phyloP scores from a whole-genome alignment of 2,329 filamentous ascomycete species.

The Colletotrichum orbiculare region DNA sequence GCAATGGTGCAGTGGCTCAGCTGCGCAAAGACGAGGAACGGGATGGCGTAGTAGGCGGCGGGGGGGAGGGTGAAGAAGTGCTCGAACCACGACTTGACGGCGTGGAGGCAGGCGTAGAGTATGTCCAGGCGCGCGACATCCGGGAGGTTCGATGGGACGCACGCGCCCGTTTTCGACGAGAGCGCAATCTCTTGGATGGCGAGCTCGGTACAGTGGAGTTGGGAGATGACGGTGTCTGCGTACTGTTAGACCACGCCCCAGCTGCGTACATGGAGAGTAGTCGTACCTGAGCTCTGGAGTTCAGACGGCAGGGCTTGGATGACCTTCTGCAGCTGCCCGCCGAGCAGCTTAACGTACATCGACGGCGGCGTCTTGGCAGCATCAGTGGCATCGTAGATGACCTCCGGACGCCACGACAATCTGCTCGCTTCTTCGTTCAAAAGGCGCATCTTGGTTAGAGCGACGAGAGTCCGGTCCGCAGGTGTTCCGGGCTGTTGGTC shows the following conservation, averaged over 20 bases:
- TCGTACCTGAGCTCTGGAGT: conserved; percentile 45
- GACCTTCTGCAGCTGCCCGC: conserved; percentile 41
- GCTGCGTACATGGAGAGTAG: not conserved
- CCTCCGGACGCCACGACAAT: conserved; percentile 40
- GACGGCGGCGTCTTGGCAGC: conserved; percentile 35
- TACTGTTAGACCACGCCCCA: not conserved
- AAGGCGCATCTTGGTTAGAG: conserved; percentile 50
- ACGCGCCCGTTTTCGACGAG: conserved; percentile 10
- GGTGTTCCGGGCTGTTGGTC: conserved; percentile 53
- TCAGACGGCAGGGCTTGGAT: conserved; percentile 40
- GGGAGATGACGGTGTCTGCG: conserved; percentile 48
- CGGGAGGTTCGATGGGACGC: conserved; percentile 37
- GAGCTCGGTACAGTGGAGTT: conserved; percentile 50
- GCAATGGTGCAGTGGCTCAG: conserved; percentile 47
- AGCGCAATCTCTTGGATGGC: conserved; percentile 50
- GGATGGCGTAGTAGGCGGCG: conserved; percentile 44
- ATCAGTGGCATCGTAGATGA: not conserved
- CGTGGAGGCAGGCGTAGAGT: conserved; percentile 44
- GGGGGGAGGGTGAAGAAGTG: conserved; percentile 47
- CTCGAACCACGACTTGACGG: conserved; percentile 42
- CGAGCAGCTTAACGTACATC: conserved; percentile 45
- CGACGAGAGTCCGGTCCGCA: conserved; percentile 58
- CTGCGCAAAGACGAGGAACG: conserved; percentile 48
- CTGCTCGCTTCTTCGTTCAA: conserved; percentile 43
- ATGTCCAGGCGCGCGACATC: conserved; percentile 42